Conservation (phyloP, 768 basidiomycete species). For the Hygrophorus pudorinus region DNA sequence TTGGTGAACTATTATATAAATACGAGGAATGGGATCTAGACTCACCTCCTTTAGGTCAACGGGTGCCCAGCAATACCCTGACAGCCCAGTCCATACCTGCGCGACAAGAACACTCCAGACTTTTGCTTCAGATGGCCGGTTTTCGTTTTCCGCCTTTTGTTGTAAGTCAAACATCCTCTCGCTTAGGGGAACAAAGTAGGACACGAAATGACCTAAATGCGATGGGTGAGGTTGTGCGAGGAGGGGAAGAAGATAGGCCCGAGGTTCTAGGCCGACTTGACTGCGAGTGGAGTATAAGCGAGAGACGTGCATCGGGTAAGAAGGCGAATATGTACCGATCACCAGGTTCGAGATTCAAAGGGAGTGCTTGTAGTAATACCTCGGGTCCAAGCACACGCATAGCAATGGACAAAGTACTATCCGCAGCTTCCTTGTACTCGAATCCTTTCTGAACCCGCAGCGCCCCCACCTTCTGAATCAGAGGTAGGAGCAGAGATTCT, state of each 20-base stretch:
- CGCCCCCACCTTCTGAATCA: slow-evolving; percentile 64
- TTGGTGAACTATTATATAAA: too few species aligned
- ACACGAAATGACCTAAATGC: slow-evolving; percentile 74
- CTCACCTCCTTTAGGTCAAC: slow-evolving; percentile 63
- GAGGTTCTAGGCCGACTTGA: slow-evolving; percentile 66
- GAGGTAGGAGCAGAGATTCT: slow-evolving; percentile 55
- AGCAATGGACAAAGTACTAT: slow-evolving; percentile 66
- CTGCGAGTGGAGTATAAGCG: slow-evolving; percentile 24
- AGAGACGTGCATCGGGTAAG: neutral
- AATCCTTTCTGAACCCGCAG: slow-evolving; percentile 73
- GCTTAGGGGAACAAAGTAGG: slow-evolving; percentile 88
- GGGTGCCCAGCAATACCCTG: slow-evolving; percentile 81
- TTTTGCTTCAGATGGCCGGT: slow-evolving; percentile 77
- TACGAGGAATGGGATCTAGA: too few species aligned
- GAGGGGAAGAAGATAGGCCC: slow-evolving; percentile 86
- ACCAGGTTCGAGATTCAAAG: slow-evolving; percentile 77
- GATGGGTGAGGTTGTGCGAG: slow-evolving; percentile 75
- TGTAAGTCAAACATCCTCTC: slow-evolving; percentile 89
- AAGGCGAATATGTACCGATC: slow-evolving; percentile 46
- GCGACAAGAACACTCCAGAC: slow-evolving; percentile 91
- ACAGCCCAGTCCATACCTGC: slow-evolving; percentile 88
- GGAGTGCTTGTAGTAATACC: slow-evolving; percentile 60
- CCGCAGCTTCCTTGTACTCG: slow-evolving; percentile 84
- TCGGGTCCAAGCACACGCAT: slow-evolving; percentile 84
- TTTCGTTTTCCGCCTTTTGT: slow-evolving; percentile 65